These are phyloP conservation scores for Alternaria novae-zelandiae DNA, from an alignment of 2,329 filamentous ascomycete genomes.

Conservation along the genomic window DNA sequence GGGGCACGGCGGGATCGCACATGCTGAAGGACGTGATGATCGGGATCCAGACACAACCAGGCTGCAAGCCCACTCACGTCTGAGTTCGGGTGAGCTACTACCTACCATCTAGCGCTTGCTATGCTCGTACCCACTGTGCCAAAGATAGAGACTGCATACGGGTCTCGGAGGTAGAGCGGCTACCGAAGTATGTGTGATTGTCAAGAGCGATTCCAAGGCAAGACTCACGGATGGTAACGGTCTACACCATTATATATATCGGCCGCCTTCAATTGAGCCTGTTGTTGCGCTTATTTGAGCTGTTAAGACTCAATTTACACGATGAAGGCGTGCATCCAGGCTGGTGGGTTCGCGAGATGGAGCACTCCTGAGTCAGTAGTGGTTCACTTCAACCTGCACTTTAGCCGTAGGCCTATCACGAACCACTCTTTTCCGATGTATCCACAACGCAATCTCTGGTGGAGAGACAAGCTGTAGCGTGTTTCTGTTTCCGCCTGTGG, in stretches of 20 bases:
- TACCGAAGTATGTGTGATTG: background rate
- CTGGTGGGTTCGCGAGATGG: background rate
- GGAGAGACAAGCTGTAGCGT: background rate
- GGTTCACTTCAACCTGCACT: background rate
- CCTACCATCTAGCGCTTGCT: background rate
- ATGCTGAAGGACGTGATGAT: background rate
- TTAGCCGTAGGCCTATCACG: background rate
- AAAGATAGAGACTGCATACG: background rate
- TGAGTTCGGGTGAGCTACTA: background rate
- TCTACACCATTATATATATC: background rate
- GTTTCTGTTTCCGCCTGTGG: background rate
- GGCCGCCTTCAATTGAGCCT: background rate
- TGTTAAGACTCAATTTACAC: background rate
- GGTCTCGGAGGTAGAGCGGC: background rate
- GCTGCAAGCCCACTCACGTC: background rate
- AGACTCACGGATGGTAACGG: fast-evolving
- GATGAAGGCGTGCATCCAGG: background rate
- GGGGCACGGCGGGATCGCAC: background rate
- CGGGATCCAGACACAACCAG: background rate
- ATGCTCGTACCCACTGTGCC: background rate
- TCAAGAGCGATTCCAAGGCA: background rate
- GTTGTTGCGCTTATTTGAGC: background rate
- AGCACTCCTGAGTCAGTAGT: background rate
- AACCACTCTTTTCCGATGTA: background rate
- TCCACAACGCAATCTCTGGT: background rate